These are phyloP conservation scores for Neospermospora avenae DNA, from an alignment of 2,329 filamentous ascomycete genomes.

Conservation along the genomic window DNA sequence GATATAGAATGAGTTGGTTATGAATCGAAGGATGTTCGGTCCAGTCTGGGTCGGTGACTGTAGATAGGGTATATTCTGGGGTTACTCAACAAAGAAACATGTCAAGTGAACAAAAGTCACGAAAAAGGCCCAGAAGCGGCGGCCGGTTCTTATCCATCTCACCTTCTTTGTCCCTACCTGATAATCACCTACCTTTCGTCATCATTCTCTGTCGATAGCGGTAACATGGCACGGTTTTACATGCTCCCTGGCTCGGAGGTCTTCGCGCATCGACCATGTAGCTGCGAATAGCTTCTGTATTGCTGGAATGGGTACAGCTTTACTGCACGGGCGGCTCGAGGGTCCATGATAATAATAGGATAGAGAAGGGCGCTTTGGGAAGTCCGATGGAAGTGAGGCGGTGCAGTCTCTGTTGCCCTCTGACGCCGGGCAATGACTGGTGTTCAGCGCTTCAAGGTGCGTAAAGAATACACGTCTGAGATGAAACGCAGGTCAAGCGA, in stretches of 20 bases:
- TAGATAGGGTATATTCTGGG: constrained; percentile 13
- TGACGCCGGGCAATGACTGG: constrained; percentile 23
- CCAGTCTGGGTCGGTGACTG: constrained; percentile 24
- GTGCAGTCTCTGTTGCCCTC: constrained; percentile 23
- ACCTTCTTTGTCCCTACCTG: constrained; percentile 25
- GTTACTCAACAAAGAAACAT: constrained; percentile 27
- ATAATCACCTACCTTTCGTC: constrained; percentile 20
- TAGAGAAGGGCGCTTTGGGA: constrained; percentile 16
- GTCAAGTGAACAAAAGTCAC: constrained; percentile 32
- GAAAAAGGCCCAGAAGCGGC: constrained; percentile 23
- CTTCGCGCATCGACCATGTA: constrained; percentile 28
- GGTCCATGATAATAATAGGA: constrained; percentile 22
- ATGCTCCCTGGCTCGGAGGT: constrained; percentile 12
- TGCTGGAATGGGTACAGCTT: constrained; percentile 21
- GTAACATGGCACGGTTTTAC: constrained; percentile 5
- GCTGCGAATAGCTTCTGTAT: constrained; percentile 31
- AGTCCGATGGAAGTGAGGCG: constrained; percentile 22
- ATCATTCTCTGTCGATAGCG: constrained; percentile 16
- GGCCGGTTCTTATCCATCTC: constrained; percentile 11
- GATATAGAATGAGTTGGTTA: not conserved
- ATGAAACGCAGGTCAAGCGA: not conserved
- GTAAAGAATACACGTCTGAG: constrained; percentile 7
- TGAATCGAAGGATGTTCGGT: constrained; percentile 5
- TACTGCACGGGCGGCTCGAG: constrained; percentile 23
- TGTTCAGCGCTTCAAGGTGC: constrained; percentile 25